Conservation (phyloP, 1,284 basidiomycete genomes). For the Ceratobasidium sp. region DNA sequence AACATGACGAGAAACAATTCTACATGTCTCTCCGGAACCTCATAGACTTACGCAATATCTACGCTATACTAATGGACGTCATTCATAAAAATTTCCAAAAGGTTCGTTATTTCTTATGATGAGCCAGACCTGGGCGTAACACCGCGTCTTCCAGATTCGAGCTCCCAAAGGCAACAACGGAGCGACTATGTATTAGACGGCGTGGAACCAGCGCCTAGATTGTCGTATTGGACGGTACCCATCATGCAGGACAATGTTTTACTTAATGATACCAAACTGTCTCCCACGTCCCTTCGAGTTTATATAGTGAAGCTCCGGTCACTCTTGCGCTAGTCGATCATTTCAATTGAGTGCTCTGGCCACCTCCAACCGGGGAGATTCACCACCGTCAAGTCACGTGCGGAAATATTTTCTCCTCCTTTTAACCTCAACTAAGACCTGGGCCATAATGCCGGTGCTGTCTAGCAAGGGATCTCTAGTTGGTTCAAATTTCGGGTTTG, state of each 20-base stretch:
- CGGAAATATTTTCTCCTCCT: no score
- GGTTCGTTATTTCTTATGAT: slow-evolving; percentile 57
- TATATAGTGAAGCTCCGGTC: not conserved
- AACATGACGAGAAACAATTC: slow-evolving; percentile 81
- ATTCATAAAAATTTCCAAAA: slow-evolving; percentile 78
- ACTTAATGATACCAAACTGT: no score
- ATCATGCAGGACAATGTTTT: no score
- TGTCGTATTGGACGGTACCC: no score
- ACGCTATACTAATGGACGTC: slow-evolving; percentile 80
- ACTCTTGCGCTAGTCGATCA: not conserved
- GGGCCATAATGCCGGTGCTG: no score
- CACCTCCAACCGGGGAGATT: no score
- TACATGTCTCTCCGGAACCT: slow-evolving; percentile 77
- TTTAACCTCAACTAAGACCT: no score
- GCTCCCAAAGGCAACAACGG: slow-evolving; percentile 76
- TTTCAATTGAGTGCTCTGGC: no score
- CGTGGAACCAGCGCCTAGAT: no score
- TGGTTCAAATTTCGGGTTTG: no score
- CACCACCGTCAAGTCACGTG: no score
- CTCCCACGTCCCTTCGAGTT: not conserved
- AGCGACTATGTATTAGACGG: slow-evolving; percentile 66
- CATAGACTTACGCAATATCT: slow-evolving; percentile 78
- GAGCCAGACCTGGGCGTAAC: not conserved
- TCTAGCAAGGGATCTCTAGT: no score
- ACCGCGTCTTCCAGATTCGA: slow-evolving; percentile 67